A percentile compares a stretch with the other conserved stretches of the same genome.
These are phyloP conservation scores for Penicillium bovifimosum DNA, from an alignment of 495 filamentous ascomycete species.

Conservation along the genomic window DNA sequence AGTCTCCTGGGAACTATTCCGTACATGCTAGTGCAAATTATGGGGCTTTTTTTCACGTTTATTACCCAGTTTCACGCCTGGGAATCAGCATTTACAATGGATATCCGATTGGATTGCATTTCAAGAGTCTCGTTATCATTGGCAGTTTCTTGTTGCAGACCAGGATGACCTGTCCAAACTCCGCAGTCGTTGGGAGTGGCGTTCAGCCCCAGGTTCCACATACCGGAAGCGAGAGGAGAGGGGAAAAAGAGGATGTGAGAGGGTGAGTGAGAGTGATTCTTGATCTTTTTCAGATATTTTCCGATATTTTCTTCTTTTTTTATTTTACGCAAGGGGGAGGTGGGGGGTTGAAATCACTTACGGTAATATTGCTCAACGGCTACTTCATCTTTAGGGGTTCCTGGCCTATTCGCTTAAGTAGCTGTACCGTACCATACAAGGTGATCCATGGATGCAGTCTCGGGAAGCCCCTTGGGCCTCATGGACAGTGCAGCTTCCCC, in stretches of 20 bases:
- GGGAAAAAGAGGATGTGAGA: not conserved
- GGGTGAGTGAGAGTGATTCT: not conserved
- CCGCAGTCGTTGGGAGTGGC: slow-evolving; percentile 16
- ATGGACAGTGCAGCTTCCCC: not conserved
- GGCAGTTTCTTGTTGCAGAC: not conserved
- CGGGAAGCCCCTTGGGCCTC: slow-evolving; percentile 15
- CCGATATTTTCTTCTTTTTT: not conserved
- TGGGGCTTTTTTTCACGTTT: not conserved
- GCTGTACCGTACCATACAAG: slow-evolving; percentile 1
- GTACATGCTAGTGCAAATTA: slow-evolving; percentile 1
- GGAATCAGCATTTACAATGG: not conserved
- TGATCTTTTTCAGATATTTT: no score
- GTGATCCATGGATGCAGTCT: slow-evolving; percentile 16
- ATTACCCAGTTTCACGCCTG: not conserved
- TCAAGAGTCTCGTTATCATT: not conserved
- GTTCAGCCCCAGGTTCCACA: slow-evolving; percentile 25
- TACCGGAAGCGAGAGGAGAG: slow-evolving; percentile 5
- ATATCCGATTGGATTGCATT: not conserved
- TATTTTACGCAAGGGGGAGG: slow-evolving; percentile 9
- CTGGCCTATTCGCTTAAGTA: not conserved
- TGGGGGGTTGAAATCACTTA: not conserved
- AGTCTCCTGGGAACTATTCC: slow-evolving; percentile 13
- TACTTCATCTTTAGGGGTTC: not conserved
- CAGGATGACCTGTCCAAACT: not conserved
- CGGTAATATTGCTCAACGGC: not conserved